A percentile compares a stretch with the other conserved stretches of the same genome.
Evolutionary conservation across 768 basidiomycete genomes (phyloP).

Genomic region (Phaffia australis): DNA sequence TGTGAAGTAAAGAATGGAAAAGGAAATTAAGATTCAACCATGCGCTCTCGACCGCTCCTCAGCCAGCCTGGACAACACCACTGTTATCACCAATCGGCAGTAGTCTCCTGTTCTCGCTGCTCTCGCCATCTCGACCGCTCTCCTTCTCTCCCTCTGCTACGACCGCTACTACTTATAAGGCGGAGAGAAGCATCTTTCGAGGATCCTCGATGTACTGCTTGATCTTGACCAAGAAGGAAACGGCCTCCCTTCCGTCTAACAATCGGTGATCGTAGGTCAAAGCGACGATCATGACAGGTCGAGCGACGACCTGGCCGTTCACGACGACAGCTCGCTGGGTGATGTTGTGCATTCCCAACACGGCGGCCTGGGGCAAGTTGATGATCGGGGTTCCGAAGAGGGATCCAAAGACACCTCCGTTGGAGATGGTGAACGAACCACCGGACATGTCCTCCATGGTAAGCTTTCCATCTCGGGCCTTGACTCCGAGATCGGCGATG

Average conservation of each 20-base stretch:
- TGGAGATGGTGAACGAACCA: slow-evolving; percentile 98
- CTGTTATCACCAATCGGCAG: too few relatives aligned
- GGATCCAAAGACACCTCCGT: slow-evolving; percentile 96
- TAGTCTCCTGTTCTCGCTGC: too few relatives aligned
- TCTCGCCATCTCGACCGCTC: too few relatives aligned
- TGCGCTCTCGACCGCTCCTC: too few relatives aligned
- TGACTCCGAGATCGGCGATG: slow-evolving; percentile 80
- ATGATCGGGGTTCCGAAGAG: slow-evolving; percentile 98
- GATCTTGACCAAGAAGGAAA: slow-evolving; percentile 92
- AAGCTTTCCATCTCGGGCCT: slow-evolving; percentile 79
- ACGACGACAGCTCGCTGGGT: slow-evolving; percentile 84
- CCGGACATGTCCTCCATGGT: slow-evolving; percentile 98
- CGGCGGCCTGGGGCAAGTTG: slow-evolving; percentile 88
- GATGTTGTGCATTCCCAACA: slow-evolving; percentile 89
- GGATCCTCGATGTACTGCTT: slow-evolving; percentile 92
- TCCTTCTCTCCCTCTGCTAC: too few relatives aligned
- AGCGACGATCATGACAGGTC: slow-evolving; percentile 84
- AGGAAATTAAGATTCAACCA: too few relatives aligned
- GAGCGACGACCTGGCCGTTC: slow-evolving; percentile 87
- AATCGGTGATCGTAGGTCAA: slow-evolving; percentile 92
- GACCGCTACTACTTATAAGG: too few relatives aligned
- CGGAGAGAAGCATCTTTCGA: slow-evolving; percentile 58
- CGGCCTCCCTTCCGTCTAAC: slow-evolving; percentile 88
- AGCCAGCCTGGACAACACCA: too few relatives aligned
- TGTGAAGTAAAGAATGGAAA: too few relatives aligned